Evolutionary conservation across 2,329 filamentous ascomycete species (phyloP), one percentile per base, ranked within the genome.

Genomic region (Colletotrichum orchidophilum): DNA sequence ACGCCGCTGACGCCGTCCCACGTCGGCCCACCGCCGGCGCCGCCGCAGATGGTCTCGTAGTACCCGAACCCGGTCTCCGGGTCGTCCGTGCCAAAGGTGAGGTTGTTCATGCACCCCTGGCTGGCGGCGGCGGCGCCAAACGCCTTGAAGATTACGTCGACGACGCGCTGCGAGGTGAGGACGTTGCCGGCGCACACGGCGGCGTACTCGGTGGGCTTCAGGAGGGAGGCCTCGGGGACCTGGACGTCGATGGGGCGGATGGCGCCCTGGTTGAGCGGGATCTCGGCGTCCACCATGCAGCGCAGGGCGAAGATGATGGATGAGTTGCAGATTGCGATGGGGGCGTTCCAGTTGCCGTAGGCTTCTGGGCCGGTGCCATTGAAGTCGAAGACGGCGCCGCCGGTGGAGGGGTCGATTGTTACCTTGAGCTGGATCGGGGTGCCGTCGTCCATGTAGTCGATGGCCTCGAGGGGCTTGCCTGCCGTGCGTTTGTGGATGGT

Each of bases 371-470:
- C 78, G 0, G 79, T 80, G 1, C 79, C 79, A 0, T 75, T 75
- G 4, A 79, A 80, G 66, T 80, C 79, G 77, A 96, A 97, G 0
- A 92, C 83, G 0, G 94, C 94, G 72, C 93, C 92, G 18, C 93
- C 94, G 52, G 92, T 91, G 0, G 90, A 86, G 0, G 88, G 87
- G 76, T 96, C 89, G 73, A 97, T 96, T 1, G 89, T 91, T 12
- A 97, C 87, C 72, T 90, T 92, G 7, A 97, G 86, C 62, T 88
- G 85, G 76, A 97, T 96, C 0, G 93, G 93, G 11, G 89, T 93
- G 29, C 94, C 94, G 75, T 97, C 94, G 75, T 97, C 94, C 93
- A 97, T 96, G 83, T 91, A 94, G 77, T 97, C 94, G 1, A 91
- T 85, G 0, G 94, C 93, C 8, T 89, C 87, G 0, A 97, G 87